Percentiles rank a stretch among this genome's conserved stretches.
Conservation (phyloP, 768 basidiomycete genomes). For the Agrocybe pediades region DNA sequence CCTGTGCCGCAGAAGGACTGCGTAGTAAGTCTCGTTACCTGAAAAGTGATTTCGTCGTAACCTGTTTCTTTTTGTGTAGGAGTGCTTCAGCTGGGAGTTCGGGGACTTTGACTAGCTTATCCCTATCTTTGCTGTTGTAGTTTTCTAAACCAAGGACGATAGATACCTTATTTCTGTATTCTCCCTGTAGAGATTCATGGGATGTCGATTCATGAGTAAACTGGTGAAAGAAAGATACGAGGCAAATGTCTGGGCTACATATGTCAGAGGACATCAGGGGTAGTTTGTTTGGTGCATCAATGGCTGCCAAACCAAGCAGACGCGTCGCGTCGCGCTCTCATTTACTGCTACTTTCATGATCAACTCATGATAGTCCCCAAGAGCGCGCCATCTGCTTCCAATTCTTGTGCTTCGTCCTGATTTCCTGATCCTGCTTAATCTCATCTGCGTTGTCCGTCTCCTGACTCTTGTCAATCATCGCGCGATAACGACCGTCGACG, state of each 20-base stretch:
- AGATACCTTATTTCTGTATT: background rate
- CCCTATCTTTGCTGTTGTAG: too few relatives aligned
- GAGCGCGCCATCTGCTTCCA: background rate
- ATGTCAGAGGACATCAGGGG: background rate
- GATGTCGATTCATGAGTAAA: too few relatives aligned
- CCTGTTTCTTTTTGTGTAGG: slow-evolving; percentile 35
- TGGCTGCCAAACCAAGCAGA: slow-evolving; percentile 10
- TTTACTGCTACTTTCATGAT: slow-evolving; percentile 3
- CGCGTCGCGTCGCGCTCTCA: slow-evolving; percentile 22
- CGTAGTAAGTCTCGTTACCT: slow-evolving; percentile 49
- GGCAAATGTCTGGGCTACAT: background rate
- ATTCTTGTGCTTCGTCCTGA: background rate
- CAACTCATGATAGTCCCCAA: background rate
- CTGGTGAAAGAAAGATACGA: too few relatives aligned
- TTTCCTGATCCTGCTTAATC: too few relatives aligned
- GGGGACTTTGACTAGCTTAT: too few relatives aligned
- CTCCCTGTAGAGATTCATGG: background rate
- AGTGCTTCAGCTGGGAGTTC: slow-evolving; percentile 75
- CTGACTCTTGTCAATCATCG: background rate
- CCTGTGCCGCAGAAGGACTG: slow-evolving; percentile 62
- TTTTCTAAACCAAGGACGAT: too few relatives aligned
- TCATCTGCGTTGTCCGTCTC: too few relatives aligned
- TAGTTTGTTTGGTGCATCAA: slow-evolving; percentile 1
- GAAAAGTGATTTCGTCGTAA: too few relatives aligned
- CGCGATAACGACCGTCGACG: too few relatives aligned